phyloP scores from a whole-genome alignment of 1,284 basidiomycete species.

The Pseudozyma pruni region DNA sequence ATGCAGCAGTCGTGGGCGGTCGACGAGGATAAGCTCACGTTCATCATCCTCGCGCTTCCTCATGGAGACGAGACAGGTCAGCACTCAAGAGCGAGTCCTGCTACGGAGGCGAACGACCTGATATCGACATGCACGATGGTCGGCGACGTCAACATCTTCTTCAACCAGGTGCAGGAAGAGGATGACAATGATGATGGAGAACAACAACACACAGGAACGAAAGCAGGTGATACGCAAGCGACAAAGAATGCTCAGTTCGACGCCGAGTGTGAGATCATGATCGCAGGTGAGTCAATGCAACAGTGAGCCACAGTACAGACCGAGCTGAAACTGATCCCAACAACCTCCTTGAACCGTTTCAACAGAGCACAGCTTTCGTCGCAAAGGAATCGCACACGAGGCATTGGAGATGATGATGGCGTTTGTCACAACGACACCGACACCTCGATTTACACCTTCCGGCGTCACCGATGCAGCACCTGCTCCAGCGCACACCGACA shows the following conservation, averaged over 20 bases:
- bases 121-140: slow-evolving; percentile 73
- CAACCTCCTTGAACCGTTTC: not conserved
- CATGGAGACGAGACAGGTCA: slow-evolving; percentile 1
- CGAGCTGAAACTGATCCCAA: not conserved
- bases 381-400: slow-evolving; percentile 73
- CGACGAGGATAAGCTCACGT: slow-evolving; percentile 92
- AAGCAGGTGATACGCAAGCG: no score
- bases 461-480: not conserved
- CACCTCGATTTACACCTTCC: not conserved
- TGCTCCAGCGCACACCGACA: not conserved
- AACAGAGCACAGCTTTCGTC: slow-evolving; percentile 73
- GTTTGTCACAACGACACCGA: slow-evolving; percentile 68
- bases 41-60: slow-evolving; percentile 77
- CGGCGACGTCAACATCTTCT: slow-evolving; percentile 91
- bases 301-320: slow-evolving; percentile 30
- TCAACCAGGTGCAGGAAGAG: slow-evolving; percentile 67
- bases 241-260: slow-evolving; percentile 63
- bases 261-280: slow-evolving; percentile 83
- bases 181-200: slow-evolving; percentile 26
- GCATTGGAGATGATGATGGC: slow-evolving; percentile 65
- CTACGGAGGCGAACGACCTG: slow-evolving; percentile 53
- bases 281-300: slow-evolving; percentile 76
- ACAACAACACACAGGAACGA: slow-evolving; percentile 63
- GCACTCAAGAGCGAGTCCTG: no score
- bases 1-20: slow-evolving; percentile 91